Base-by-base conservation (phyloP, 176 grass and related monocot genomes). In the bread wheat (Triticum aestivum) region DNA sequence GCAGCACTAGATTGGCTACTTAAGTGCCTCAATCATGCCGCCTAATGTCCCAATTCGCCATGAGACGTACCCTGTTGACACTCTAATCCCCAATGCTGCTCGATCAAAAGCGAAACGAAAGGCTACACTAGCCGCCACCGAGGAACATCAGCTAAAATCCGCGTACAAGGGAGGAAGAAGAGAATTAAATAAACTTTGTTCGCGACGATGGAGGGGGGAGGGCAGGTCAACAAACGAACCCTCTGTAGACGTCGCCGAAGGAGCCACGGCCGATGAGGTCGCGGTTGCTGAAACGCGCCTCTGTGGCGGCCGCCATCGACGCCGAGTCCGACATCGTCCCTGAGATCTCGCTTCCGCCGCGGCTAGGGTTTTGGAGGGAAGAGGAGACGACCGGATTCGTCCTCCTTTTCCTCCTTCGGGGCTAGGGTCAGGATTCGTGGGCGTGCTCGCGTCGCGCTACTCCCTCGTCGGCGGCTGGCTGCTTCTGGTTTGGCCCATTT, bases 211-310 rank as follows among this genome's bases (percentile, higher is more conserved):
- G 18, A 8, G 20, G 56, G 56, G 54, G 51, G 15, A 14, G 34
- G 14, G 58, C 39, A 21, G 47, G 33, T 56, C 65, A 47, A 45
- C 20, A 20, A 54, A 29, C 80, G 81, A 54, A 98, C 96, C 96
- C 96, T 91, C 89, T 98, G 81, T 91, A 98, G 83, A 98, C 96
- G 23, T 98, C 96, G 84, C 96, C 96, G 65, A 98, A 98, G 41
- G 88, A 91, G 26, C 96, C 96, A 9, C 93, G 83, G 24, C 96
- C 96, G 83, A 98, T 98, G 76, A 95, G 96, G 54, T 93, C 93
- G 44, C 92, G 91, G 83, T 78, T 79, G 85, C 82, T 93, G 86
- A 98, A 98, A 49, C 96, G 93, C 67, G 89, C 69, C 80, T 95
- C 93, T 82, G 95, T 92, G 79, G 93, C 89, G 8, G 93, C 81